A percentile compares a stretch with the other conserved stretches of the same genome.
phyloP scores from a whole-genome alignment of 2,329 filamentous ascomycete species.

The Sporothrix schenckii region DNA sequence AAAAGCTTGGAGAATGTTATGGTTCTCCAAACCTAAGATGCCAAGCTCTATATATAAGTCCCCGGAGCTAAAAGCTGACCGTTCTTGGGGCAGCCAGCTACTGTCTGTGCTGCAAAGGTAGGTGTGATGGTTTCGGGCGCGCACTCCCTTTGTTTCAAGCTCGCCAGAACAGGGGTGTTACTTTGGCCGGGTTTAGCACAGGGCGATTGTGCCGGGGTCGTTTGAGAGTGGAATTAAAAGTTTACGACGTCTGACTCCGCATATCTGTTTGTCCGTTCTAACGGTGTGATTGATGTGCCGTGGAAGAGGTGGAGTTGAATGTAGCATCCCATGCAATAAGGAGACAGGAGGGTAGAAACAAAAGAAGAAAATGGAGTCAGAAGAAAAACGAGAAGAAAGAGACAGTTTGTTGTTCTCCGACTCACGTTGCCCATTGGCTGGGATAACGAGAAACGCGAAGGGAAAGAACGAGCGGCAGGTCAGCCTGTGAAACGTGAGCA shows the following conservation, averaged over 20 bases:
- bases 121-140: not conserved
- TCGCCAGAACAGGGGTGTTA: constrained; percentile 4
- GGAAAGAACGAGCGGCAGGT: constrained; percentile 13
- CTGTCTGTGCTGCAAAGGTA: not conserved
- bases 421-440: not conserved
- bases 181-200: not conserved
- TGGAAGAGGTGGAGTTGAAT: not conserved
- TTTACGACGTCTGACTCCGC: not conserved
- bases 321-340: not conserved
- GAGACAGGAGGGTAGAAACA: not conserved
- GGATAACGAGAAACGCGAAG: not conserved
- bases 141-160: constrained; percentile 28
- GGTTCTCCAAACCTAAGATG: constrained; percentile 9
- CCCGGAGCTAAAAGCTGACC: not conserved
- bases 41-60: constrained; percentile 19
- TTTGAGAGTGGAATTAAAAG: constrained; percentile 16
- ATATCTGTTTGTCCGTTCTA: not conserved
- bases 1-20: not conserved
- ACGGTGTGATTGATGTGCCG: constrained; percentile 10
- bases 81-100: not conserved
- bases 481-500: not conserved
- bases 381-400: not conserved
- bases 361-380: not conserved
- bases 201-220: constrained; percentile 17
- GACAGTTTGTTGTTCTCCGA: not conserved